phyloP scores from a whole-genome alignment of 805 yeast genomes.

The Candida tibetensis region DNA sequence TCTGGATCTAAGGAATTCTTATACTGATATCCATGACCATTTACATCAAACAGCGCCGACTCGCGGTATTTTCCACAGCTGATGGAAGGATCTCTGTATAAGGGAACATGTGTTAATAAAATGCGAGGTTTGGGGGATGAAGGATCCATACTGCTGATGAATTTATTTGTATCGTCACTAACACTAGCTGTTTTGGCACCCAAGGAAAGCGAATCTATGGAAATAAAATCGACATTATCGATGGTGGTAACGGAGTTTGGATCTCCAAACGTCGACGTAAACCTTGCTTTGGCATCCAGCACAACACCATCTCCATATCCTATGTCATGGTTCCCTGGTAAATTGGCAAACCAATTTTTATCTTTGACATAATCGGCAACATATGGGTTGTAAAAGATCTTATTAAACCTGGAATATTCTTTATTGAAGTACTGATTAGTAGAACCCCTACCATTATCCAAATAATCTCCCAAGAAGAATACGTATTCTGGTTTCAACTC shows the following conservation, averaged over 20 bases:
- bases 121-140: conserved; percentile 15
- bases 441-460: conserved; percentile 41
- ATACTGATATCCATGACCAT: conserved; percentile 24
- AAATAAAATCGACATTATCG: conserved; percentile 30
- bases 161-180: conserved; percentile 12
- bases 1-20: conserved; percentile 19
- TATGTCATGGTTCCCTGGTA: conserved; percentile 30
- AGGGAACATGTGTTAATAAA: conserved; percentile 25
- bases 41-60: conserved; percentile 9
- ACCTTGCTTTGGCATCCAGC: conserved; percentile 26
- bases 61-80: conserved; percentile 24
- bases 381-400: conserved; percentile 23
- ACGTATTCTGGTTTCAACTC: conserved; percentile 35
- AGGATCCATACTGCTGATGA: conserved; percentile 9
- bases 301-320: conserved; percentile 27
- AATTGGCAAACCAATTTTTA: conserved; percentile 28
- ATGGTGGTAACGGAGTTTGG: conserved; percentile 25
- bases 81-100: conserved; percentile 17
- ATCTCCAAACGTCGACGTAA: conserved; percentile 29
- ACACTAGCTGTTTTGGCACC: conserved; percentile 13
- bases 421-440: conserved; percentile 27
- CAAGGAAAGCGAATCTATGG: conserved; percentile 20
- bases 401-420: conserved; percentile 31
- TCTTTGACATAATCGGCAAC: conserved; percentile 15
- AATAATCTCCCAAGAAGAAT: conserved; percentile 41